These are phyloP conservation scores for Tuctoria greenei DNA, from an alignment of 176 grass and related monocot species.

Conservation along the genomic window DNA sequence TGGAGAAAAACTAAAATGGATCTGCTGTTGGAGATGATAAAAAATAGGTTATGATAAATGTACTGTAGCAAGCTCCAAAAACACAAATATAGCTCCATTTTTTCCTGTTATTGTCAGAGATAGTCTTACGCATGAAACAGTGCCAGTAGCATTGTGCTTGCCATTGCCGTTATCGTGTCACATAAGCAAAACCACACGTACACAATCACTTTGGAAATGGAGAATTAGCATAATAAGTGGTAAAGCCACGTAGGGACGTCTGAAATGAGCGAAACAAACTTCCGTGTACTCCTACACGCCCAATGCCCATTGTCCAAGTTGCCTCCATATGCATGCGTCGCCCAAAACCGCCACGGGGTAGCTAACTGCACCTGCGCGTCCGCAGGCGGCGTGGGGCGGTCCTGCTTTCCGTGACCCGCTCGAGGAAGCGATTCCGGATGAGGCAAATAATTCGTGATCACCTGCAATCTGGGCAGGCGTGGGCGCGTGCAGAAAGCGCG, in stretches of 20 bases:
- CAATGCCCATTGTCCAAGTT: neutral
- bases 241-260: neutral
- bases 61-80: too few relatives aligned
- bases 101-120: too few relatives aligned
- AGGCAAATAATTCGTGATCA: neutral
- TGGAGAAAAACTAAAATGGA: too few relatives aligned
- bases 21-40: too few relatives aligned
- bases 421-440: neutral
- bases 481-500: neutral
- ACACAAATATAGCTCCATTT: too few relatives aligned
- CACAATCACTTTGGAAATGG: neutral
- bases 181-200: too few relatives aligned
- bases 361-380: neutral
- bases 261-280: neutral
- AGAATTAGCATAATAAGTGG: too few relatives aligned
- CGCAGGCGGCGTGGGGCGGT: neutral
- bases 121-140: too few relatives aligned
- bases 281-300: neutral
- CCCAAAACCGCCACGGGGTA: neutral
- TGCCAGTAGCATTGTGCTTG: too few relatives aligned
- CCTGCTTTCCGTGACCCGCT: neutral
- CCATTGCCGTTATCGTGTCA: too few relatives aligned
- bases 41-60: too few relatives aligned
- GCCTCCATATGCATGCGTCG: neutral
- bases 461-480: neutral